Conservation (phyloP, 1,284 basidiomycete genomes). For the Cronartium quercuum region DNA sequence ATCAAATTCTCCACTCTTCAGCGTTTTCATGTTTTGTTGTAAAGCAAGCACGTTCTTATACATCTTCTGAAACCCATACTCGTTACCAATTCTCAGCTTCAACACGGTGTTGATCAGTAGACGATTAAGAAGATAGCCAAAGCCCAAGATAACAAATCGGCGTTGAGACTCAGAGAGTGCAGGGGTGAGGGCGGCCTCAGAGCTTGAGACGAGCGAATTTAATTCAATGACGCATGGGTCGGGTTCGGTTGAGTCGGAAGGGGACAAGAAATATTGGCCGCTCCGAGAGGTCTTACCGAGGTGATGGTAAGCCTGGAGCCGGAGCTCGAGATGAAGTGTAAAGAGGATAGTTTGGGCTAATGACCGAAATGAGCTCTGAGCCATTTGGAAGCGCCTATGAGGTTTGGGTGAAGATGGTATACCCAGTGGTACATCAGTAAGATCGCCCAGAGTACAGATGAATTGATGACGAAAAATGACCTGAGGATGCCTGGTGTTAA, state of each 20-base stretch:
- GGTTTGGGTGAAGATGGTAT: not conserved
- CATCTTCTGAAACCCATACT: conserved; percentile 78
- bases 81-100: conserved; percentile 65
- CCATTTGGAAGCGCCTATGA: conserved; percentile 73
- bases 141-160: conserved; percentile 67
- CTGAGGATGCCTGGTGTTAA: conserved; percentile 49
- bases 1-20: conserved; percentile 49
- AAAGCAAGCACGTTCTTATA: conserved; percentile 81
- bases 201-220: conserved; percentile 70
- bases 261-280: conserved; percentile 43
- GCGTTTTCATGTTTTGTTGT: conserved; percentile 82
- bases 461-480: not conserved
- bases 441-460: not conserved
- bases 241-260: conserved; percentile 70
- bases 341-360: conserved; percentile 78
- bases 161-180: conserved; percentile 56
- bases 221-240: conserved; percentile 84
- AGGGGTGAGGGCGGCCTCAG: conserved; percentile 64
- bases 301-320: conserved; percentile 76
- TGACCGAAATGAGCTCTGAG: conserved; percentile 81
- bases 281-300: conserved; percentile 54
- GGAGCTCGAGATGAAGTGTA: conserved; percentile 80
- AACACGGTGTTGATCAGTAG: conserved; percentile 70
- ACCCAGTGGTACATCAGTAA: not conserved
- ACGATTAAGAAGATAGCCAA: conserved; percentile 79